These are phyloP conservation scores for Anthracocystis panici-leucophaei DNA, from an alignment of 1,284 basidiomycete species.

Conservation along the genomic window DNA sequence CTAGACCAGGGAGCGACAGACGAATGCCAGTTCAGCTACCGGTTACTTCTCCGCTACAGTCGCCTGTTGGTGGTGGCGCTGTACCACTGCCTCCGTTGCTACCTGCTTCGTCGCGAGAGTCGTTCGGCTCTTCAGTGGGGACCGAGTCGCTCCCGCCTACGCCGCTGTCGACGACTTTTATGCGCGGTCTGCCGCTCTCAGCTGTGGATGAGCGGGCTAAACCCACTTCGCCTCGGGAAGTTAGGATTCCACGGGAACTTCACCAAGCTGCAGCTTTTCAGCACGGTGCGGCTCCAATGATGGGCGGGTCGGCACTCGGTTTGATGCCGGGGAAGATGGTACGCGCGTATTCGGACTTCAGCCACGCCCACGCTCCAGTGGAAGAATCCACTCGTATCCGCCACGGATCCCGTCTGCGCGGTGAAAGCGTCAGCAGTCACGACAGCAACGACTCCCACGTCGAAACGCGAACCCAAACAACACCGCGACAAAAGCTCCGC, in stretches of 20 bases:
- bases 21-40: slow-evolving; percentile 14
- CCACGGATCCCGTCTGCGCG: slow-evolving; percentile 18
- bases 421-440: slow-evolving; percentile 35
- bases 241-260: slow-evolving; percentile 13
- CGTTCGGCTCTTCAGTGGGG: slow-evolving; percentile 34
- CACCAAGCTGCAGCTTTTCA: slow-evolving; percentile 4
- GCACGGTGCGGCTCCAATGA: slow-evolving; percentile 9
- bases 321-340: slow-evolving; percentile 42
- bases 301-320: slow-evolving; percentile 25
- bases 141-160: slow-evolving; percentile 45
- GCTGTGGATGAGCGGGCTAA: slow-evolving; percentile 13
- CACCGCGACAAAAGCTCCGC: slow-evolving; percentile 22
- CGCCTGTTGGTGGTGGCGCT: slow-evolving; percentile 14
- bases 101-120: slow-evolving; percentile 33
- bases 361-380: slow-evolving; percentile 1
- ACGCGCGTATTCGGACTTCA: slow-evolving; percentile 32
- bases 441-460: slow-evolving; percentile 8
- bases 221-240: slow-evolving; percentile 21
- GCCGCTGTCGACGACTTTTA: slow-evolving; percentile 39
- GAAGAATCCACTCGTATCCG: slow-evolving; percentile 1
- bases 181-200: slow-evolving; percentile 22
- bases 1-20: slow-evolving; percentile 11
- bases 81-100: slow-evolving; percentile 31
- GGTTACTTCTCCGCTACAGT: slow-evolving; percentile 27
- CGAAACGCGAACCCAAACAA: slow-evolving; percentile 19